Percentiles rank a stretch among this genome's conserved stretches.
These are phyloP conservation scores for Proliferodiscus dingleyae DNA, from an alignment of 2,329 filamentous ascomycete genomes.

Conservation along the genomic window DNA sequence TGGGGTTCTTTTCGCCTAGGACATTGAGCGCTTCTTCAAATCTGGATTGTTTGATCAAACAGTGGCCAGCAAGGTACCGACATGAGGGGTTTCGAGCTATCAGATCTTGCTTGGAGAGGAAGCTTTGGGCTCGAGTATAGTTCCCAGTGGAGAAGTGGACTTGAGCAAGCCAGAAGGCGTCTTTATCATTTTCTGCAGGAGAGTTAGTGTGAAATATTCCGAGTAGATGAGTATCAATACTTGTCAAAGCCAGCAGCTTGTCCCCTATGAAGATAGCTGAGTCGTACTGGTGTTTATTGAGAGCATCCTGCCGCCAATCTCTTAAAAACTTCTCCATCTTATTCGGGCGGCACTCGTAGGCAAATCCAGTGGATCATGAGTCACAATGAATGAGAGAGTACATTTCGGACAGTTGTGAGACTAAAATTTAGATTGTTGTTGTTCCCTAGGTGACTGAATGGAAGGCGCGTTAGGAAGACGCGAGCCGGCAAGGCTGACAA, in stretches of 20 bases:
- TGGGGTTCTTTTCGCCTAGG: slow-evolving; percentile 90
- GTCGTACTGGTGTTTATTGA: slow-evolving; percentile 94
- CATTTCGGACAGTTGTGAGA: slow-evolving; percentile 1
- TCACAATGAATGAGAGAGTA: neutral
- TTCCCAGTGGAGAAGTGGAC: slow-evolving; percentile 95
- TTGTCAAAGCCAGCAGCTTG: slow-evolving; percentile 90
- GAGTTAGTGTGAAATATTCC: slow-evolving; percentile 3
- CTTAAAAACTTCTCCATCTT: slow-evolving; percentile 88
- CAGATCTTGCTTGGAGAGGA: slow-evolving; percentile 80
- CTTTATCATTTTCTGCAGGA: slow-evolving; percentile 76
- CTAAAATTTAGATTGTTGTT: slow-evolving; percentile 2
- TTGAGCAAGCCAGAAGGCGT: slow-evolving; percentile 97
- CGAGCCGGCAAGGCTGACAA: slow-evolving; percentile 15
- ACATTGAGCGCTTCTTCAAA: slow-evolving; percentile 83
- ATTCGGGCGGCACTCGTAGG: slow-evolving; percentile 5
- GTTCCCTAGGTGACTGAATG: neutral
- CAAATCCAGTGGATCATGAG: slow-evolving; percentile 2
- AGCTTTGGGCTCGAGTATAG: slow-evolving; percentile 84
- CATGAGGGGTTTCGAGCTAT: slow-evolving; percentile 78
- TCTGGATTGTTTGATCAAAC: slow-evolving; percentile 85
- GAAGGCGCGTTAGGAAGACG: slow-evolving; percentile 18
- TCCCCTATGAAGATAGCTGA: slow-evolving; percentile 96
- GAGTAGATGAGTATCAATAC: slow-evolving; percentile 46
- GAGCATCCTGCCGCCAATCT: slow-evolving; percentile 90
- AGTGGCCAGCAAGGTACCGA: slow-evolving; percentile 88